These are phyloP conservation scores for Boletellus deceptivus DNA, from an alignment of 1,284 basidiomycete genomes.

Conservation along the genomic window DNA sequence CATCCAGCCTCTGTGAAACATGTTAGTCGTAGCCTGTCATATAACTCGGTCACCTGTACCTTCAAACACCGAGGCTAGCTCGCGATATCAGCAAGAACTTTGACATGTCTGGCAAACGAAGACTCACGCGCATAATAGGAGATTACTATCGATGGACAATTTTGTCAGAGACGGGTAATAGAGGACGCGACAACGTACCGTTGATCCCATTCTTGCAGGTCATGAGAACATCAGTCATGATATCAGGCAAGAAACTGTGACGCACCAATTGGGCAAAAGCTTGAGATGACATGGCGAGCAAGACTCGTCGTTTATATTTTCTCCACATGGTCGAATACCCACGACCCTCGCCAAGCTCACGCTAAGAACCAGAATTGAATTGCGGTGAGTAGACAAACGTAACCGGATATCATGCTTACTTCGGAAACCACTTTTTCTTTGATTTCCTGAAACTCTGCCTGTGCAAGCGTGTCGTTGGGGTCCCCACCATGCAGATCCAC, in stretches of 20 bases:
- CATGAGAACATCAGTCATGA: slow-evolving; percentile 12
- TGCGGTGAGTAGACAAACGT: background rate
- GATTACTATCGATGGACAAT: slow-evolving; percentile 58
- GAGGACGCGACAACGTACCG: slow-evolving; percentile 44
- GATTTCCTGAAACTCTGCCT: slow-evolving; percentile 90
- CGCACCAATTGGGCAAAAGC: slow-evolving; percentile 89
- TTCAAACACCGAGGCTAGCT: slow-evolving; percentile 77
- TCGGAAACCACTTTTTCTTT: slow-evolving; percentile 84
- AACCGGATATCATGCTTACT: slow-evolving; percentile 41
- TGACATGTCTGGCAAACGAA: slow-evolving; percentile 7
- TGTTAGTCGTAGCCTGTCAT: slow-evolving; percentile 1
- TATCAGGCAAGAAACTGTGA: background rate
- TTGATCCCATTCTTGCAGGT: slow-evolving; percentile 80
- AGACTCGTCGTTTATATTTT: slow-evolving; percentile 83
- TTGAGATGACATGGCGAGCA: slow-evolving; percentile 97
- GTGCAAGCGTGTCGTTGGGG: slow-evolving; percentile 68
- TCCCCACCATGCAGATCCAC: slow-evolving; percentile 90
- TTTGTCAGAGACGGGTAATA: slow-evolving; percentile 8
- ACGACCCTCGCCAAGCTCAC: slow-evolving; percentile 74
- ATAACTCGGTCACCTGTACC: slow-evolving; percentile 40
- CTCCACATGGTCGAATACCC: slow-evolving; percentile 87
- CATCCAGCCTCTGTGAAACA: slow-evolving; percentile 82
- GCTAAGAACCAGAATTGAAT: slow-evolving; percentile 38
- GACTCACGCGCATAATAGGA: slow-evolving; percentile 90
- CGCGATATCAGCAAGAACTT: slow-evolving; percentile 11